These are phyloP conservation scores for Capsella bursapastoris DNA, from an alignment of 345 rosid species.

Conservation along the genomic window DNA sequence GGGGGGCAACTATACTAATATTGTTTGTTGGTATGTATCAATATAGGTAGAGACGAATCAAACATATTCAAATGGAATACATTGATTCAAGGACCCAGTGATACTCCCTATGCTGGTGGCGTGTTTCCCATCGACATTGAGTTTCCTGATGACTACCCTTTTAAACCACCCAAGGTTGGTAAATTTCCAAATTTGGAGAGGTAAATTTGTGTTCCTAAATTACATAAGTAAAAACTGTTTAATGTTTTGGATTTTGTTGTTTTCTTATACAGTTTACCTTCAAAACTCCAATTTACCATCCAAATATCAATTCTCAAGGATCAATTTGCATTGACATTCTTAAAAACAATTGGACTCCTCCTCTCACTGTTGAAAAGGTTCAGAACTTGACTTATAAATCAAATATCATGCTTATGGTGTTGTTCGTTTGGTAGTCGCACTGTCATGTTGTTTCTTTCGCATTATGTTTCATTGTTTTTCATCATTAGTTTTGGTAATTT, in stretches of 20 bases:
- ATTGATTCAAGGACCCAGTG: conserved; percentile 10
- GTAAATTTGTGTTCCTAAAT: neutral
- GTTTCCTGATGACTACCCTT: conserved; percentile 25
- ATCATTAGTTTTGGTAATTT: neutral
- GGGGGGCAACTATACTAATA: neutral
- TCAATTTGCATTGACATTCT: neutral
- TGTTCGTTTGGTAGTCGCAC: neutral
- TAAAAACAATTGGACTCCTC: neutral
- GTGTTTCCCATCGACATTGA: conserved; percentile 3
- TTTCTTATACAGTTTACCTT: neutral
- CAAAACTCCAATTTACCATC: neutral
- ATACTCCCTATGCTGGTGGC: conserved; percentile 30
- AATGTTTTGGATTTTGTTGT: too few species aligned
- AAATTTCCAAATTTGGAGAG: neutral
- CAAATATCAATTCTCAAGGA: neutral
- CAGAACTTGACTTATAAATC: neutral
- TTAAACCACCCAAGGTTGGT: conserved; percentile 29
- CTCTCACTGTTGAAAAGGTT: neutral
- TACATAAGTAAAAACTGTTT: neutral
- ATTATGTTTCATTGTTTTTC: neutral
- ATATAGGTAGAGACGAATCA: neutral
- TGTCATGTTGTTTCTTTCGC: neutral
- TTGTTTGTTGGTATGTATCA: neutral
- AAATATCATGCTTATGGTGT: neutral
- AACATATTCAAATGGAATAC: conserved; percentile 11